Evolutionary conservation across 2,329 filamentous ascomycete species (phyloP), one percentile per base, ranked within the genome.

Genomic region (Apiospora arundinis): DNA sequence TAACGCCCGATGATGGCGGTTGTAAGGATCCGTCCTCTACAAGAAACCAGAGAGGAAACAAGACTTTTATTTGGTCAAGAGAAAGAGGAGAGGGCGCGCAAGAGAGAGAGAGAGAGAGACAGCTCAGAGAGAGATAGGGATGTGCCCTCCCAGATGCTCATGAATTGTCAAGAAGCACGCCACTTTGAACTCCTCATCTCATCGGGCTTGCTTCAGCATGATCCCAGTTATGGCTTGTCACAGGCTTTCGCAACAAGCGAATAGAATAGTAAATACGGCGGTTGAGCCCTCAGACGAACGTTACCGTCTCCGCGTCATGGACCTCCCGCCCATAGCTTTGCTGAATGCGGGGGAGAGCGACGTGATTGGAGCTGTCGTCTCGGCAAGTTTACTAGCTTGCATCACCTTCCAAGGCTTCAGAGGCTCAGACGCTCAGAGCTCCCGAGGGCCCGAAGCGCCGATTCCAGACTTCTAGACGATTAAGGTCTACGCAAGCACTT

Each of bases 301-400:
- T 63, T 63, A 21, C 56, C 56, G 56, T 63, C 56, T 40, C 56
- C 56, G 56, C 56, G 56, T 63, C 56, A 63, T 63, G 56, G 56
- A 63, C 28, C 56, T 63, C 32, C 9, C 28, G 56, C 56, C 32
- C 56, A 63, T 23, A 40, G 56, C 32, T 40, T 40, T 40, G 56
- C 18, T 23, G 56, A 63, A 16, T 63, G 56, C 56, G 56, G 56
- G 56, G 56, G 56, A 40, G 32, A n/a, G 56, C 32, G 32, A 40
- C 56, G 56, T 40, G 56, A 63, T 63, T 63, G 56, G 56, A n/a
- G n/a, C 32, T 40, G 28, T 9, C 56, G 56, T 63, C 56, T 63
- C 56, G 56, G 56, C 56, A 63, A 23, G 28, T 63, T 40, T 40
- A 40, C 56, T 63, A 63, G 56, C 32, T 40, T 63, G 56, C 56